Evolutionary conservation across 2,329 filamentous ascomycete species (phyloP).

Genomic region (Botryotinia globosa): DNA sequence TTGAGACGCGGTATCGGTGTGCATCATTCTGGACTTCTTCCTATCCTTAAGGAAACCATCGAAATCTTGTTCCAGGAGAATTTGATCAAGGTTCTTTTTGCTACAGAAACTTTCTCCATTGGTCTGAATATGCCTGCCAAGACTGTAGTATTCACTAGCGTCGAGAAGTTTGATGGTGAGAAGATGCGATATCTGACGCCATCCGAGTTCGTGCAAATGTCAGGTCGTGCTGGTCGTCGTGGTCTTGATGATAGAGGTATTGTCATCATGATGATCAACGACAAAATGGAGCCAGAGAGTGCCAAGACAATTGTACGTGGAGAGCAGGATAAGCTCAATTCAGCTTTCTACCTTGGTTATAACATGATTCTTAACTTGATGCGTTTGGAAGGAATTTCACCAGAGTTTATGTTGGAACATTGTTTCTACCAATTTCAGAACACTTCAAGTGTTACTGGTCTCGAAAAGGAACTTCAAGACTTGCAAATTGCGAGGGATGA

Average conservation of each 20-base stretch:
- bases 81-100: slow-evolving; percentile 95
- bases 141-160: slow-evolving; percentile 97
- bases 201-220: slow-evolving; percentile 98
- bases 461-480: slow-evolving; percentile 80
- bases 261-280: slow-evolving; percentile 99
- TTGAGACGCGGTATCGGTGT: slow-evolving; percentile 91
- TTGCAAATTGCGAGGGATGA: slow-evolving; percentile 72
- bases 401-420: slow-evolving; percentile 96
- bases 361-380: slow-evolving; percentile 99
- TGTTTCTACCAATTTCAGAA: slow-evolving; percentile 99
- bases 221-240: slow-evolving; percentile 91
- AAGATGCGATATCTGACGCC: slow-evolving; percentile 80
- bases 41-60: slow-evolving; percentile 96
- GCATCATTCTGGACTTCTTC: slow-evolving; percentile 91
- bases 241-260: slow-evolving; percentile 97
- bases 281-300: slow-evolving; percentile 91
- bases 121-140: slow-evolving; percentile 99
- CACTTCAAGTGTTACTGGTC: slow-evolving; percentile 74
- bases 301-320: slow-evolving; percentile 95
- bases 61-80: slow-evolving; percentile 99
- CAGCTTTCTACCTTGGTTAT: slow-evolving; percentile 95
- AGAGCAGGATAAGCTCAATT: slow-evolving; percentile 95
- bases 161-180: slow-evolving; percentile 90
- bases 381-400: slow-evolving; percentile 97
- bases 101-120: slow-evolving; percentile 98